Evolutionary conservation across 345 rosid genomes (phyloP), one percentile per base, ranked within the genome.

Genomic region (Acer campestre): DNA sequence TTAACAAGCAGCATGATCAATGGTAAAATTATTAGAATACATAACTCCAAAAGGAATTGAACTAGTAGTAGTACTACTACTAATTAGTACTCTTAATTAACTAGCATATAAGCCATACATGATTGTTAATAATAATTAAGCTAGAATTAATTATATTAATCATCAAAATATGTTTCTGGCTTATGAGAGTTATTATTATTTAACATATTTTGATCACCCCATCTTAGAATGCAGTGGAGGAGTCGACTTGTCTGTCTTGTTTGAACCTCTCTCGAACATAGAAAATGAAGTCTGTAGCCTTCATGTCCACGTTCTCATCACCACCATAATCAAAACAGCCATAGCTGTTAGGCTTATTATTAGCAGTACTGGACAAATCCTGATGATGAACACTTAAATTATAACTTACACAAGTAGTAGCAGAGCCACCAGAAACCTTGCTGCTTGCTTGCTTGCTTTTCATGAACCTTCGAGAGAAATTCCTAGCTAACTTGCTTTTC

Each of bases 221-320:
- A 29, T 67, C 29, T 22, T 61, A 62, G 18, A 61, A 5, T 44
- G 61, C 56, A 40, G 73, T 73, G 4, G 76, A 29, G 40, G 76
- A 29, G 40, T 84, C 83, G 49, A 69, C 65, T 58, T n/a, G 62
- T 58, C 68, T 70, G 63, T 84, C 85, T 2, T 68, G 68, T n/a
- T 77, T 72, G 81, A 88, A 86, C 67, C 85, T 79, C 66, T 88
- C 85, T 23, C 71, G 84, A 74, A 84, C 90, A n/a, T 20, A 10
- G 0, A 80, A 62, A 62, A 87, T 90, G 70, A 80, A 86, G 71
- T 68, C 77, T 5, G 87, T 49, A 7, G 90, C 88, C 77, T 79
- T 84, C 66, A 17, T 10, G 70, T 90, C 89, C 17, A 86, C 86
- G 59, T 88, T 78, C 75, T 80, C 89, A 16, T 87, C 90, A 11